Evolutionary conservation across 208 protist genomes (phyloP).

Genomic region (Acanthamoeba healyi): DNA sequence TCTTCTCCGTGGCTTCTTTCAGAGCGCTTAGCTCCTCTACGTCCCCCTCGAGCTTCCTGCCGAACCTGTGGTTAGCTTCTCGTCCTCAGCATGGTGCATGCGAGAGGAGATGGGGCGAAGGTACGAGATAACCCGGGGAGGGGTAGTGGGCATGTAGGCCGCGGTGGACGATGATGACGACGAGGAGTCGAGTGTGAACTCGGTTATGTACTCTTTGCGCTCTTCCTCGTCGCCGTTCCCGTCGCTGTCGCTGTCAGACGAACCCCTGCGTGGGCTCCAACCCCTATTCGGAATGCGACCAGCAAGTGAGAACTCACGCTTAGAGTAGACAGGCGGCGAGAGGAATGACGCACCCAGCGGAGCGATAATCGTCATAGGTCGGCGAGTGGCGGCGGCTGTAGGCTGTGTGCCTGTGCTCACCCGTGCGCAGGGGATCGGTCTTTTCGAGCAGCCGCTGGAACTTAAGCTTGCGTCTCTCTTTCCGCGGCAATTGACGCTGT

Average conservation of each 20-base stretch:
- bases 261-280: not conserved
- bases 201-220: slow-evolving; percentile 23
- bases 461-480: slow-evolving; percentile 3
- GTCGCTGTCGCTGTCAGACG: slow-evolving; percentile 10
- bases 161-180: not conserved
- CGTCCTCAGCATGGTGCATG: not conserved
- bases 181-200: not conserved
- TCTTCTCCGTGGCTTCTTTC: not conserved
- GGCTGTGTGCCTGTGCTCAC: not conserved
- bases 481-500: not conserved
- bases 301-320: too few species aligned
- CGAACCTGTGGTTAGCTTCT: not conserved
- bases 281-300: too few species aligned
- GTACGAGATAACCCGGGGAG: slow-evolving; percentile 21
- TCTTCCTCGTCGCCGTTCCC: not conserved
- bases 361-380: slow-evolving; percentile 37
- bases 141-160: not conserved
- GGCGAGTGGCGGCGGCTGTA: slow-evolving; percentile 25
- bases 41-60: slow-evolving; percentile 32
- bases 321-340: too few species aligned
- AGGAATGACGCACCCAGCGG: not conserved
- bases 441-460: slow-evolving; percentile 43
- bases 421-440: not conserved
- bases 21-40: not conserved
- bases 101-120: not conserved